phyloP scores from a whole-genome alignment of 805 yeast species.

The Yamadazyma phyllophila region DNA sequence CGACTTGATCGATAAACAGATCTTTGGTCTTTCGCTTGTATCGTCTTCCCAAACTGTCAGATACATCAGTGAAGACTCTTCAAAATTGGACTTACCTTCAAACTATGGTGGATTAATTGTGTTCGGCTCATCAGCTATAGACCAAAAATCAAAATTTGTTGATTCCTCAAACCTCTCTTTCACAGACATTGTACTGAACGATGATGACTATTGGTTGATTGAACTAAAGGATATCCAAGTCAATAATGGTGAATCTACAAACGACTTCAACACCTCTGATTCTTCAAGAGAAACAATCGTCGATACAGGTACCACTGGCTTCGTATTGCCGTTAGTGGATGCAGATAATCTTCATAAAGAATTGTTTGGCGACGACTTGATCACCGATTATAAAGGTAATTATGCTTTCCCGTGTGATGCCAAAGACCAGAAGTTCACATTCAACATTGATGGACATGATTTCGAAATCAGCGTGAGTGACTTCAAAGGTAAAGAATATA shows the following conservation, averaged over 20 bases:
- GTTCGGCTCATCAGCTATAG: slow-evolving; percentile 21
- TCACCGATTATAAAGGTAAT: slow-evolving; percentile 56
- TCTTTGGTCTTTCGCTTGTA: slow-evolving; percentile 34
- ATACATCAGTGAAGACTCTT: slow-evolving; percentile 18
- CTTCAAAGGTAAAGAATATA: slow-evolving; percentile 51
- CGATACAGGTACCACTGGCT: slow-evolving; percentile 67
- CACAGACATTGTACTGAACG: slow-evolving; percentile 31
- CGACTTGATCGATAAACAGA: slow-evolving; percentile 30
- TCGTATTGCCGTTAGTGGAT: slow-evolving; percentile 54
- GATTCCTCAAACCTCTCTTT: slow-evolving; percentile 33
- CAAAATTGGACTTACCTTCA: slow-evolving; percentile 29
- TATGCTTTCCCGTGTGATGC: slow-evolving; percentile 60
- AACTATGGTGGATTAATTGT: slow-evolving; percentile 27
- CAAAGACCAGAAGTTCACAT: slow-evolving; percentile 31
- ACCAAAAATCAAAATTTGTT: slow-evolving; percentile 13
- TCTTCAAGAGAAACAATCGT: slow-evolving; percentile 45
- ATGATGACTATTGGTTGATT: slow-evolving; percentile 52
- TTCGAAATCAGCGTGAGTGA: slow-evolving; percentile 43
- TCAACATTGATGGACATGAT: slow-evolving; percentile 43
- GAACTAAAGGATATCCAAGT: slow-evolving; percentile 37
- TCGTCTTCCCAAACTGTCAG: slow-evolving; percentile 16
- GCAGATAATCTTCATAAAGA: slow-evolving; percentile 47
- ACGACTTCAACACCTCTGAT: slow-evolving; percentile 13
- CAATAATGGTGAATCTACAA: slow-evolving; percentile 8
- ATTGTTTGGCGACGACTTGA: slow-evolving; percentile 45